These are phyloP conservation scores for Trichoderma sp. DNA, from an alignment of 2,329 filamentous ascomycete species.

Conservation along the genomic window DNA sequence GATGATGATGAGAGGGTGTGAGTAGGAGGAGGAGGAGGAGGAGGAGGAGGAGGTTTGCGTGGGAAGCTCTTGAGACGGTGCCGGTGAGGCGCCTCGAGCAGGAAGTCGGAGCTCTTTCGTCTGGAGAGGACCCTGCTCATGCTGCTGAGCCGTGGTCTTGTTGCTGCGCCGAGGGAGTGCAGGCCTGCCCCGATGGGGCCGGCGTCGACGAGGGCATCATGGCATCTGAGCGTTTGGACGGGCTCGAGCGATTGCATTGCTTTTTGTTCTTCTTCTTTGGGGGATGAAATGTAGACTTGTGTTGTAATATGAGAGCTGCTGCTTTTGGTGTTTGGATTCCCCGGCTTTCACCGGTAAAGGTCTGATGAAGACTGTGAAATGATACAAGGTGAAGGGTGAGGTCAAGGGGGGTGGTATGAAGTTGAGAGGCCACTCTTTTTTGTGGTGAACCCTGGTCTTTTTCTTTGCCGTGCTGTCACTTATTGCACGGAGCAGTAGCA, in stretches of 20 bases:
- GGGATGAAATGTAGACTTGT: neutral
- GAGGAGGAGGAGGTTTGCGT: neutral
- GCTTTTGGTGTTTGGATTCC: no score
- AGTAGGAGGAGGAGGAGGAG: neutral
- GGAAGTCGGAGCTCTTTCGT: constrained; percentile 26
- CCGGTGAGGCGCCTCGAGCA: constrained; percentile 22
- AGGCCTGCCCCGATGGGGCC: constrained; percentile 5
- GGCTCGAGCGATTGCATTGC: constrained; percentile 25
- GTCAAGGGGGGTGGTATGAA: no score
- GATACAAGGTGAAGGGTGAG: no score
- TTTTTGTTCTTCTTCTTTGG: neutral
- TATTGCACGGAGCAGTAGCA: no score
- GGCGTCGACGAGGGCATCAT: constrained; percentile 13
- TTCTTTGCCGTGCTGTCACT: no score
- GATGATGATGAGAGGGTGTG: neutral
- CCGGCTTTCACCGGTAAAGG: no score
- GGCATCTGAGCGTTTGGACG: constrained; percentile 26
- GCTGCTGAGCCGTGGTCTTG: neutral
- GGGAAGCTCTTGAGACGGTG: constrained; percentile 4
- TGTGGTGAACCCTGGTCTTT: no score
- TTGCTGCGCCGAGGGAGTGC: neutral
- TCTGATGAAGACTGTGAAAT: no score
- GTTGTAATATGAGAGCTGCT: no score
- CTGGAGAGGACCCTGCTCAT: constrained; percentile 16
- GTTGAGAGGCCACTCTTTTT: no score